Percentiles rank a stretch among this genome's conserved stretches.
phyloP scores from a whole-genome alignment of 768 basidiomycete species.

The Myochromella boudieri region DNA sequence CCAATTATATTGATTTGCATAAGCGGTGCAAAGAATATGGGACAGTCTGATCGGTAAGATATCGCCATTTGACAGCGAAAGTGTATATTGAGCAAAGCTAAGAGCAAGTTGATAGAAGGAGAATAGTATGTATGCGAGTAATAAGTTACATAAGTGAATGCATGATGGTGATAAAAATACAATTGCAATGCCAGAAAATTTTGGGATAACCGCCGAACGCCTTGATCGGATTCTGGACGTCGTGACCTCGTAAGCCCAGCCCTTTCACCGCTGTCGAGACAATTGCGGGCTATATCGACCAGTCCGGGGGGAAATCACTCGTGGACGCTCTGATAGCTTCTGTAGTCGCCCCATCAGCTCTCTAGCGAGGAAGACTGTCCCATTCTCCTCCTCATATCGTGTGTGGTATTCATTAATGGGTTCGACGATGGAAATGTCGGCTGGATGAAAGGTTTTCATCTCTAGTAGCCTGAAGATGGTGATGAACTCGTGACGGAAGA shows the following conservation, averaged over 20 bases:
- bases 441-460: conserved; percentile 44
- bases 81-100: too few relatives aligned
- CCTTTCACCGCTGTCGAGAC: conserved; percentile 21
- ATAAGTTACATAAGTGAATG: conserved; percentile 18
- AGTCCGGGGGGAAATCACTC: conserved; percentile 16
- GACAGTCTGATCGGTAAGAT: too few relatives aligned
- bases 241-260: background rate
- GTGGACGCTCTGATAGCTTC: conserved; percentile 33
- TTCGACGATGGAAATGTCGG: conserved; percentile 52
- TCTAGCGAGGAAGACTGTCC: conserved; percentile 58
- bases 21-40: too few relatives aligned
- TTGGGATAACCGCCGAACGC: background rate
- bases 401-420: conserved; percentile 45
- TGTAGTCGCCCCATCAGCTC: conserved; percentile 46
- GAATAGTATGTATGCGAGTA: too few relatives aligned
- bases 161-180: conserved; percentile 31
- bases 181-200: conserved; percentile 17
- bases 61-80: too few relatives aligned
- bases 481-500: conserved; percentile 62
- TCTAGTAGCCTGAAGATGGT: conserved; percentile 60
- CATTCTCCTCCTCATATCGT: conserved; percentile 59
- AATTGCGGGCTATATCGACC: conserved; percentile 23
- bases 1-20: too few relatives aligned
- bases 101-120: too few relatives aligned
- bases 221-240: conserved; percentile 3